phyloP scores from a whole-genome alignment of 805 yeast genomes.

The Candida maesae region DNA sequence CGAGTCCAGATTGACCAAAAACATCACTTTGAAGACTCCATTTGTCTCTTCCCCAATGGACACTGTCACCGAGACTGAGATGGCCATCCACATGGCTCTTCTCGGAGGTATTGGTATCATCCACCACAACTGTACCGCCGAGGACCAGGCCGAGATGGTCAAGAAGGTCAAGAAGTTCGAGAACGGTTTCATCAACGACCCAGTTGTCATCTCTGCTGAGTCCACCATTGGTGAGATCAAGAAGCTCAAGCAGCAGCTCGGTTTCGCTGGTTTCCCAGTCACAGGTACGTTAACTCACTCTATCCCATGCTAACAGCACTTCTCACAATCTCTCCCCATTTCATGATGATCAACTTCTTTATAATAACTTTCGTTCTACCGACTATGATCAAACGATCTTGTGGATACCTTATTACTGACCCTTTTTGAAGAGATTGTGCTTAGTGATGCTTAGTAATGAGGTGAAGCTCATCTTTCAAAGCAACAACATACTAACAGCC shows the following conservation, averaged over 20 bases:
- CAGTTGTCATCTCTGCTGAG: conserved; percentile 76
- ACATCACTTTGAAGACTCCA: conserved; percentile 87
- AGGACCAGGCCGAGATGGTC: conserved; percentile 98
- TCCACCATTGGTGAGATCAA: conserved; percentile 79
- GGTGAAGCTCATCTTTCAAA: too few relatives aligned
- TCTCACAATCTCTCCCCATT: conserved; percentile 4
- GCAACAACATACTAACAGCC: conserved; percentile 16
- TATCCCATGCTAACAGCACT: conserved; percentile 8
- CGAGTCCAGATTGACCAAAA: conserved; percentile 87
- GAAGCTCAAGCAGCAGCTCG: conserved; percentile 63
- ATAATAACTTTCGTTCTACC: conserved; percentile 99
- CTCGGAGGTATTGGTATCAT: conserved; percentile 98
- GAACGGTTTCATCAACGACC: conserved; percentile 95
- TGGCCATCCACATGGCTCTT: conserved; percentile 98
- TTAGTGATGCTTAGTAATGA: conserved; percentile 1
- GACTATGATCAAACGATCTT: conserved; percentile 94
- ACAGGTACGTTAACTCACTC: conserved; percentile 96
- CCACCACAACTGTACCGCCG: conserved; percentile 95
- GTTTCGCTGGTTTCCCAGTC: conserved; percentile 98
- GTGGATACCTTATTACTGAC: conserved; percentile 66
- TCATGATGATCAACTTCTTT: conserved; percentile 49
- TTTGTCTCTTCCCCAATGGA: conserved; percentile 99
- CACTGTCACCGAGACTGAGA: conserved; percentile 94
- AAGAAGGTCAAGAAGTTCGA: conserved; percentile 94
- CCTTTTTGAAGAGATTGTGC: neutral